Conservation (phyloP, 331 rosid genomes). For the Pyracantha coccinea region DNA sequence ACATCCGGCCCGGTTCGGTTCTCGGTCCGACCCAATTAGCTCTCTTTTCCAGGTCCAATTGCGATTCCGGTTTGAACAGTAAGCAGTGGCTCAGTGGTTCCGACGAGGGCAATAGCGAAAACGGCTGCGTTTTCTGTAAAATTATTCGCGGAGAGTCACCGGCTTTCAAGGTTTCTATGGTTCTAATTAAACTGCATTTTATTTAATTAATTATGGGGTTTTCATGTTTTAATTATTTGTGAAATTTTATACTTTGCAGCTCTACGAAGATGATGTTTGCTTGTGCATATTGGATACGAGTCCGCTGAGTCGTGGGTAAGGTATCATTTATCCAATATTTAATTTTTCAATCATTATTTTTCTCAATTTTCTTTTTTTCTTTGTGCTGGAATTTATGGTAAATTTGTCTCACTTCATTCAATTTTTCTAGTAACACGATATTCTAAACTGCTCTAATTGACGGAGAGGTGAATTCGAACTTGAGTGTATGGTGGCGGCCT, state of each 20-base stretch:
- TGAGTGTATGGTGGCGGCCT: not conserved
- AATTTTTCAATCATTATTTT: slow-evolving; percentile 2
- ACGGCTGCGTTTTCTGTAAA: slow-evolving; percentile 73
- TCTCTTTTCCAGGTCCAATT: slow-evolving; percentile 16
- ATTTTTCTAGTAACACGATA: too few species aligned
- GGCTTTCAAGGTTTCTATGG: slow-evolving; percentile 45
- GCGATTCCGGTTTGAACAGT: slow-evolving; percentile 14
- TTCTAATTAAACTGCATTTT: not conserved
- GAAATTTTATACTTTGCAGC: slow-evolving; percentile 41
- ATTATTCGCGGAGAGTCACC: slow-evolving; percentile 63
- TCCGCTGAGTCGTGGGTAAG: slow-evolving; percentile 97
- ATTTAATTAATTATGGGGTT: not conserved
- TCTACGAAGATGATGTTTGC: slow-evolving; percentile 85
- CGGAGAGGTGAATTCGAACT: too few species aligned
- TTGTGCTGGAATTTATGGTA: not conserved
- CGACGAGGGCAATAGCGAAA: slow-evolving; percentile 1
- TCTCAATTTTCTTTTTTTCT: not conserved
- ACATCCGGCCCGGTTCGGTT: slow-evolving; percentile 34
- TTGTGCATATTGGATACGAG: slow-evolving; percentile 76
- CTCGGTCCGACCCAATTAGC: not conserved
- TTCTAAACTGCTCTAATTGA: not conserved
- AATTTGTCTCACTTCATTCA: not conserved
- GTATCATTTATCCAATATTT: slow-evolving; percentile 42
- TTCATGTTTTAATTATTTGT: not conserved
- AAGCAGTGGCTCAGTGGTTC: slow-evolving; percentile 8